phyloP scores from a whole-genome alignment of 2,329 filamentous ascomycete genomes.

The Arthrocladium fulminans region DNA sequence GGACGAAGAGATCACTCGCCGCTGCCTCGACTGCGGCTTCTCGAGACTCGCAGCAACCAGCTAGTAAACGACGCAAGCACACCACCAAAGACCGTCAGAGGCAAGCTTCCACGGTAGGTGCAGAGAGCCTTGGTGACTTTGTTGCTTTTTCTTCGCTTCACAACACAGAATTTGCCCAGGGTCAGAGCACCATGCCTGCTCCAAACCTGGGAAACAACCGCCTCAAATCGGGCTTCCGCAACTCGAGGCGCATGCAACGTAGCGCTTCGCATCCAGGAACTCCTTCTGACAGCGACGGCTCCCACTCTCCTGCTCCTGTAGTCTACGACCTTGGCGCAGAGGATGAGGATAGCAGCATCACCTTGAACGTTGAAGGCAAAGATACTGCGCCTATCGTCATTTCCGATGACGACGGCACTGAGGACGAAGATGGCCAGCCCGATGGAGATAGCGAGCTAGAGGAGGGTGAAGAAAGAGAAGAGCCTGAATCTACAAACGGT shows the following conservation, averaged over 20 bases:
- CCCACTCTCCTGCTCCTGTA: conserved; percentile 10
- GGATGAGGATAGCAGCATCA: conserved; percentile 31
- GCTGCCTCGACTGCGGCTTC: conserved; percentile 1
- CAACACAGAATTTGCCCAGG: conserved; percentile 31
- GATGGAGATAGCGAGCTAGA: conserved; percentile 1
- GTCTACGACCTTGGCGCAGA: conserved; percentile 25
- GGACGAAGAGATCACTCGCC: not conserved
- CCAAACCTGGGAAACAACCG: conserved; percentile 19
- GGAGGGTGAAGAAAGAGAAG: conserved; percentile 4
- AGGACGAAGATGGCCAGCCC: conserved; percentile 10
- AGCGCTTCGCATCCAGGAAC: conserved; percentile 1
- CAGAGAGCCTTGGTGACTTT: conserved; percentile 1
- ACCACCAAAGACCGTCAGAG: conserved; percentile 12
- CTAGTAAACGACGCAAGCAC: conserved; percentile 15
- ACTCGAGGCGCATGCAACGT: not conserved
- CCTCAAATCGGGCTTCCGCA: conserved; percentile 16
- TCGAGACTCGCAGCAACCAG: not conserved
- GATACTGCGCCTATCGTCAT: conserved; percentile 1
- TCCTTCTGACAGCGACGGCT: conserved; percentile 17
- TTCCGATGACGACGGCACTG: conserved; percentile 7
- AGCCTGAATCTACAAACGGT: not conserved
- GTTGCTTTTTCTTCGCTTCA: conserved; percentile 20
- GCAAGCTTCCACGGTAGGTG: not conserved
- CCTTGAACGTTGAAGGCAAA: conserved; percentile 24
- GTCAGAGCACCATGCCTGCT: conserved; percentile 29